A percentile compares a stretch with the other conserved stretches of the same genome.
phyloP scores from a whole-genome alignment of 257 asterid genomes.

The Scutellaria baicalensis region DNA sequence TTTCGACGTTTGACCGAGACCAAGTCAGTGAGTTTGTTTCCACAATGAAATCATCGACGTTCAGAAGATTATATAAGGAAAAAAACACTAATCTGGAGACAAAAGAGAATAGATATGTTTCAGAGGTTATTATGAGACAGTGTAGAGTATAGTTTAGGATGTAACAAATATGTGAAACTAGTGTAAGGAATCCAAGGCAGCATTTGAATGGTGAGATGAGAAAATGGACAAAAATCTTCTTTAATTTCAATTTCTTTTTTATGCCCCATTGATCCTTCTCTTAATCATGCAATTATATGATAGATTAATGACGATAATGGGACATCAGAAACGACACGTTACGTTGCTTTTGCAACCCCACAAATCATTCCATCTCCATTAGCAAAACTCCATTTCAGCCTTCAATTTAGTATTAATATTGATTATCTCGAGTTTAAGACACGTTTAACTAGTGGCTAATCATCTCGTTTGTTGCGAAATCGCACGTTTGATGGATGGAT shows the following conservation, averaged over 20 bases:
- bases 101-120: constrained; percentile 1
- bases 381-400: constrained; percentile 30
- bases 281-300: constrained; percentile 5
- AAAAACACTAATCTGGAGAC: constrained; percentile 31
- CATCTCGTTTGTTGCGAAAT: neutral
- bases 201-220: constrained; percentile 21
- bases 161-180: too few relatives aligned
- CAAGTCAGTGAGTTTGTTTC: constrained; percentile 11
- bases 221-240: constrained; percentile 34
- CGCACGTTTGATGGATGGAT: neutral
- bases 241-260: neutral
- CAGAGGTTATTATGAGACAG: too few relatives aligned
- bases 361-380: constrained; percentile 49
- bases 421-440: neutral
- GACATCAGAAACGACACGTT: constrained; percentile 43
- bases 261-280: neutral
- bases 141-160: too few relatives aligned
- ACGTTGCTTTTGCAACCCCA: constrained; percentile 28
- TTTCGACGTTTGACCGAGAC: constrained; percentile 19
- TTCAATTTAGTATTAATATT: constrained; percentile 20
- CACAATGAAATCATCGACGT: constrained; percentile 39
- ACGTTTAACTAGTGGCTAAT: too few relatives aligned
- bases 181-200: constrained; percentile 42
- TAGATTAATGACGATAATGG: constrained; percentile 15
- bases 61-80: constrained; percentile 22